Percentiles rank a stretch among this genome's conserved stretches.
Evolutionary conservation across 2,329 filamentous ascomycete species (phyloP).

Genomic region (Beauveria sp.): DNA sequence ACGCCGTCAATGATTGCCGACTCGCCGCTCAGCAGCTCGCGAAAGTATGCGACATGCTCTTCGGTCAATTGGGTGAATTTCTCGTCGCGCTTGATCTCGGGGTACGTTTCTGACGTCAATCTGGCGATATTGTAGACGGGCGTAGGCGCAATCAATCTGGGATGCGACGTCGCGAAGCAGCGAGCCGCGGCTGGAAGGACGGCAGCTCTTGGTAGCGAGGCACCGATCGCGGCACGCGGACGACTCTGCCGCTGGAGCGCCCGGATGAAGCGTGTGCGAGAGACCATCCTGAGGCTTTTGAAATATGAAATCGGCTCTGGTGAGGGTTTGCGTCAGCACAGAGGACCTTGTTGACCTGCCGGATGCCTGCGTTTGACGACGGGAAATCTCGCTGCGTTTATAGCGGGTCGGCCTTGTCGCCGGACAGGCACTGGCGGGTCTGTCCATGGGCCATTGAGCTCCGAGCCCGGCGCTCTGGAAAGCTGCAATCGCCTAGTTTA

Average conservation of each 20-base stretch:
- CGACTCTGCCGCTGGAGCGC: conserved; percentile 14
- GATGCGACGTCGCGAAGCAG: conserved; percentile 24
- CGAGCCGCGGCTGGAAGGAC: conserved; percentile 12
- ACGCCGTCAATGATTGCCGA: conserved; percentile 81
- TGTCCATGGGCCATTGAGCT: background rate
- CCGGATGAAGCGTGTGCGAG: conserved; percentile 14
- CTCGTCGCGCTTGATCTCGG: conserved; percentile 69
- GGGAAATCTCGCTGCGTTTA: conserved; percentile 2
- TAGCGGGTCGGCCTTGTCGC: background rate
- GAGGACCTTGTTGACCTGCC: background rate
- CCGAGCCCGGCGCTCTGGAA: background rate
- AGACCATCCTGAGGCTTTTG: conserved; percentile 14
- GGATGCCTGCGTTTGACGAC: background rate
- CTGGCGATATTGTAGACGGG: conserved; percentile 33
- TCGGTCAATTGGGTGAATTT: conserved; percentile 66
- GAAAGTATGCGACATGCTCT: conserved; percentile 79
- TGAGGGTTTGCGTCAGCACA: background rate
- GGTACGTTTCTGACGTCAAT: conserved; percentile 81
- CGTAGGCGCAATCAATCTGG: conserved; percentile 20
- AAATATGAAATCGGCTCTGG: background rate
- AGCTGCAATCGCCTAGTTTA: background rate
- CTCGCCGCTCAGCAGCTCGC: conserved; percentile 66
- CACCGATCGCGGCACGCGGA: background rate
- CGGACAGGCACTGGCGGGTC: background rate
- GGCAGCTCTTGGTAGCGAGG: background rate